Evolutionary conservation across 2,329 filamentous ascomycete species (phyloP).

Genomic region (Coniochaeta prunicola): DNA sequence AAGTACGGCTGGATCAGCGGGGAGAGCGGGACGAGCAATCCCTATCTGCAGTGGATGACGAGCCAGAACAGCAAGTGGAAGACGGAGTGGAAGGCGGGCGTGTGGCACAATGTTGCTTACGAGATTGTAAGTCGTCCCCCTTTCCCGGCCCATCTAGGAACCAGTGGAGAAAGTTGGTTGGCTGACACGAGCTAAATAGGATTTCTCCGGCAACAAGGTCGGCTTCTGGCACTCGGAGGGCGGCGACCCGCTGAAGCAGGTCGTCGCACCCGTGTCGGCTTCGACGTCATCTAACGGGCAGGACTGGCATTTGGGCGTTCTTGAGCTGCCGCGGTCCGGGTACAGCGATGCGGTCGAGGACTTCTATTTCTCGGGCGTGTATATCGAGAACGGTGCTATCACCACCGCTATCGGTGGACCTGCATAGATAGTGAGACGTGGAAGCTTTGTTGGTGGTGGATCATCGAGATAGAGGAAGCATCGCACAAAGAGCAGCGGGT

Average conservation of each 20-base stretch:
- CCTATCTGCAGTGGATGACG: conserved; percentile 58
- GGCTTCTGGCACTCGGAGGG: conserved; percentile 66
- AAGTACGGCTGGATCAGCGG: conserved; percentile 58
- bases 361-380: conserved; percentile 66
- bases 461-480: background rate
- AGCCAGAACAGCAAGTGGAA: conserved; percentile 55
- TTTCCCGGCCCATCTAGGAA: background rate
- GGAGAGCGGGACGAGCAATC: conserved; percentile 34
- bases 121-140: conserved; percentile 44
- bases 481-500: background rate
- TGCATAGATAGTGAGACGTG: conserved; percentile 4
- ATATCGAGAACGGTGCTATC: conserved; percentile 51
- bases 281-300: conserved; percentile 58
- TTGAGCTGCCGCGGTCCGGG: conserved; percentile 54
- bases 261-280: conserved; percentile 51
- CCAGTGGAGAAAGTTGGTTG: background rate
- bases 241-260: conserved; percentile 45
- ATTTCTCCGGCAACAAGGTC: conserved; percentile 56
- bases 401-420: conserved; percentile 19
- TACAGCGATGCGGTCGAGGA: conserved; percentile 52
- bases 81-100: conserved; percentile 49
- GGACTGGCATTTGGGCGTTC: conserved; percentile 67
- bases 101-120: conserved; percentile 72
- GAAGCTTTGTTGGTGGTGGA: background rate
- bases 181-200: conserved; percentile 16